Base-by-base conservation (phyloP, 108 stramenopile genomes). In the Epithemia pelagica region DNA sequence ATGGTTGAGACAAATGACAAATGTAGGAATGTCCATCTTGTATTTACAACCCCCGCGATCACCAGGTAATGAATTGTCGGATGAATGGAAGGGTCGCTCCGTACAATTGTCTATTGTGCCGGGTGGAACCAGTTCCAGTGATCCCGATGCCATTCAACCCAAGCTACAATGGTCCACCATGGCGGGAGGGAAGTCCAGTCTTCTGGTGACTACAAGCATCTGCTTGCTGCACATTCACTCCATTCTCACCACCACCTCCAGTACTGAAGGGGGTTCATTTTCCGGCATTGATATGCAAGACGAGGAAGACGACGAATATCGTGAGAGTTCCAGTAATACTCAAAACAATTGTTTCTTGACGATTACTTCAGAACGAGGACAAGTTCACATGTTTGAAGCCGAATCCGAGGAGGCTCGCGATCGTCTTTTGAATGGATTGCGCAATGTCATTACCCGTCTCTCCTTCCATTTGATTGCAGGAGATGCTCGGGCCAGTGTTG, bases 361-460 rank as follows among this genome's bases (percentile, higher is more conserved):
- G 23, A 72, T 91, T n/a, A 91, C 87, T 0, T 70, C 82, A 54
- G 67, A 71, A 24, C 58, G 68, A 32, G 90, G 90, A n/a, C 58
- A 73, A 0, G 80, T 88, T 0, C 63, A 88, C 46, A 68, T 88
- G 26, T 88, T 92, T 69, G 88, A 92, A 63, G 77, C 91, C 0
- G 59, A 79, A 5, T 64, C 79, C 2, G 52, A 63, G 18, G 64
- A 65, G 23, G 74, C 77, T 24, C 61, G 82, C 18, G 79, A 86
- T 70, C 70, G 74, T 20, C 65, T 89, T 54, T 84, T 89, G 32
- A 64, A 33, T 51, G 88, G 88, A 24, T 60, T 89, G 27, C 74
- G 78, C 57, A 76, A 71, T 58, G 33, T 83, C 0, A 68, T 84
- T 28, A 37, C 71, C 18, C 69, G 91, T 25, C 72, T 81, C 27